These are phyloP conservation scores for Globisporangium lucens DNA, from an alignment of 352 stramenopile species.

Conservation along the genomic window DNA sequence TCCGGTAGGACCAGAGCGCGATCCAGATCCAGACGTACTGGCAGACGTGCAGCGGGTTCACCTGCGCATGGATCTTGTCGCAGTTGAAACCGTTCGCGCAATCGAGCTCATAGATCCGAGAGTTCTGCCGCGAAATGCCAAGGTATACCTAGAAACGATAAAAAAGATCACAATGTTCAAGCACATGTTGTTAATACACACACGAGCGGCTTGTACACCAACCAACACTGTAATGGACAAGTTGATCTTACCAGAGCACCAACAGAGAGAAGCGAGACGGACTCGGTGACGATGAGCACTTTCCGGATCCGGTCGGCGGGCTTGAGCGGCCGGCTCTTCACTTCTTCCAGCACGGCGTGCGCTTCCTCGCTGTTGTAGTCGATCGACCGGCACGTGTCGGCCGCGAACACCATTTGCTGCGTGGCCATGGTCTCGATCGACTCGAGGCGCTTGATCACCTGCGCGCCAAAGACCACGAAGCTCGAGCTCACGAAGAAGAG, in stretches of 20 bases:
- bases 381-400: slow-evolving; percentile 11
- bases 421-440: slow-evolving; percentile 34
- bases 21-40: slow-evolving; percentile 26
- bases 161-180: neutral
- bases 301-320: slow-evolving; percentile 38
- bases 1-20: slow-evolving; percentile 16
- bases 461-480: slow-evolving; percentile 30
- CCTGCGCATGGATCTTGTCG: slow-evolving; percentile 28
- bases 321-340: slow-evolving; percentile 28
- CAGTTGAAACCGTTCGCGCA: slow-evolving; percentile 60
- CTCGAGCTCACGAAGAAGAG: slow-evolving; percentile 23
- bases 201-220: neutral
- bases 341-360: slow-evolving; percentile 7
- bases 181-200: neutral
- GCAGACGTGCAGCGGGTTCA: slow-evolving; percentile 38
- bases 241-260: slow-evolving; percentile 26
- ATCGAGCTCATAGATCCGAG: slow-evolving; percentile 32
- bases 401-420: slow-evolving; percentile 11
- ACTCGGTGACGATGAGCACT: slow-evolving; percentile 47
- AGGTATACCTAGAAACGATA: slow-evolving; percentile 36
- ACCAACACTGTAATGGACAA: neutral
- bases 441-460: slow-evolving; percentile 40
- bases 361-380: slow-evolving; percentile 17
- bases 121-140: slow-evolving; percentile 23
- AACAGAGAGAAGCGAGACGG: slow-evolving; percentile 36